These are phyloP conservation scores for Eugenia klotzschiana DNA, from an alignment of 441 rosid species.

Conservation along the genomic window DNA sequence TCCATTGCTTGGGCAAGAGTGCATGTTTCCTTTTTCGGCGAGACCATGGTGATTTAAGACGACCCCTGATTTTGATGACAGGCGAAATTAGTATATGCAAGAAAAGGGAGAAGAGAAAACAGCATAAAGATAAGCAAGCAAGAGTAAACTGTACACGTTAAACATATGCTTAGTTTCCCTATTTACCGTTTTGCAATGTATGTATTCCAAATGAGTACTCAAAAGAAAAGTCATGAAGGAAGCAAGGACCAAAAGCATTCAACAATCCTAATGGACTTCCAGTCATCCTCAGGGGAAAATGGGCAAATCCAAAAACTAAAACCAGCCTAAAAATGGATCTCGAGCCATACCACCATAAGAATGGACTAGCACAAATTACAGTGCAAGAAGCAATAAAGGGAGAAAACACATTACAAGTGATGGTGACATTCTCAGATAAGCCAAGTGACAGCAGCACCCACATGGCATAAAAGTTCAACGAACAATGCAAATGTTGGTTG, in stretches of 20 bases:
- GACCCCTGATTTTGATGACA: constrained; percentile 22
- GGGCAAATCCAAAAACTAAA: not conserved
- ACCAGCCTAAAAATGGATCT: not conserved
- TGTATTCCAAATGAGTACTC: not conserved
- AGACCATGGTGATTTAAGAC: constrained; percentile 88
- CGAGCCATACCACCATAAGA: not conserved
- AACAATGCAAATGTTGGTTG: not conserved
- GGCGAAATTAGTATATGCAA: not conserved
- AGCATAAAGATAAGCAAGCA: not conserved
- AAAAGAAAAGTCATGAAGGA: not conserved
- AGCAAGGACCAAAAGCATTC: not conserved
- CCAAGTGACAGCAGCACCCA: not conserved
- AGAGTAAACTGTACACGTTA: not conserved
- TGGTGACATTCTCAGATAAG: not conserved
- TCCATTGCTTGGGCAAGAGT: constrained; percentile 69
- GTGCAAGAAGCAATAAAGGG: not conserved
- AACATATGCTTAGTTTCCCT: not conserved
- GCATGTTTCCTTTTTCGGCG: constrained; percentile 60
- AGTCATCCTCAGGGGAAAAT: not conserved
- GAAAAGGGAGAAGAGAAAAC: not conserved
- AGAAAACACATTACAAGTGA: not conserved
- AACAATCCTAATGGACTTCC: not conserved
- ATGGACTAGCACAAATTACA: not conserved
- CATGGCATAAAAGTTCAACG: not conserved
- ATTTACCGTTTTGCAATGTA: not conserved